Evolutionary conservation across 139 green algal genomes (phyloP), one percentile per base, ranked within the genome.

Genomic region (Volvox africanus): DNA sequence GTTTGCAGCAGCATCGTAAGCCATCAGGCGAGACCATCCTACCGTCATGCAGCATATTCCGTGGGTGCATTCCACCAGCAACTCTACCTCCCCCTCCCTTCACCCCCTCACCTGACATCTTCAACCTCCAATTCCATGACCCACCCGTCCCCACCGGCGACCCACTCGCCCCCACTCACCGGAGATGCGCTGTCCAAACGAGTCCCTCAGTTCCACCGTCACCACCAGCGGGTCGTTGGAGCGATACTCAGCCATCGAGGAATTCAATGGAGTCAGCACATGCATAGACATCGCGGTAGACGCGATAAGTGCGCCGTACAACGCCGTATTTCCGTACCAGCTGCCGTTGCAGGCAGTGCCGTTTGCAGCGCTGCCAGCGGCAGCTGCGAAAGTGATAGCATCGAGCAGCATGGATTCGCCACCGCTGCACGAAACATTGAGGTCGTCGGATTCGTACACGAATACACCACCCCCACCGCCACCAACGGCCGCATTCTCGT

Each of bases 121-220:
- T 55, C 9, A 55, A 55, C 9, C 44, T 55, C 44, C 44, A 55
- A 55, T 55, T 5, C 44, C 44, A 9, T 55, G 44, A 55, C 44
- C 9, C 44, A 6, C 65, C 65, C 65, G 24, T 19, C 73, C n/a
- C 73, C 13, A 35, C 73, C 18, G 28, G 16, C 73, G 28, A 80
- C 28, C 16, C 73, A 2, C 73, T 12, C 79, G 18, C 30, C n/a
- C 61, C 1, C 21, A 55, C 86, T 9, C 16, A 90, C 86, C 86
- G 2, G 73, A n/a, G 14, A 91, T 91, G 32, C 61, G 14, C 61
- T 91, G 87, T 11, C 76, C 87, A 35, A 91, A 91, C 1, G 87
- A 61, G 33, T 91, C 87, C 61, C 85, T 6, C 33, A 91, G 71
- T 35, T 80, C 87, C 24, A 91, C 61, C 32, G 26, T 50, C 24